phyloP scores from a whole-genome alignment of 2,329 filamentous ascomycete genomes.

The Nectriaceae sp. region DNA sequence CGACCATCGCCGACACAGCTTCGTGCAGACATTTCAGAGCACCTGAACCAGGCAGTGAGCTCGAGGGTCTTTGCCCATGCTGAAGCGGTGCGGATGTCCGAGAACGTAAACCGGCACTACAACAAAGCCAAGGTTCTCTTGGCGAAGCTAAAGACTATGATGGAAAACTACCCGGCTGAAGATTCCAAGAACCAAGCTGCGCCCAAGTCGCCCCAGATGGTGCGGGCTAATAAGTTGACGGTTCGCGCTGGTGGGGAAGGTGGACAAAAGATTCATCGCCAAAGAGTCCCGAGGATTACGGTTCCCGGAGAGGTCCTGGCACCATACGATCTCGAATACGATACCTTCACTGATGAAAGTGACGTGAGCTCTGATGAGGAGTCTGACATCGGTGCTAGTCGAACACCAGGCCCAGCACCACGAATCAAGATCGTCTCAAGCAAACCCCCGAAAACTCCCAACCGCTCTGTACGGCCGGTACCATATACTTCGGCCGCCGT shows the following conservation, averaged over 20 bases:
- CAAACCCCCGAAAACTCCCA: constrained; percentile 48
- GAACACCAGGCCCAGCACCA: constrained; percentile 39
- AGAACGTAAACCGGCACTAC: constrained; percentile 64
- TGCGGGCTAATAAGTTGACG: constrained; percentile 53
- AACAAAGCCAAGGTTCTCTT: constrained; percentile 60
- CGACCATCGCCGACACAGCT: constrained; percentile 52
- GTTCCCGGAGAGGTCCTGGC: constrained; percentile 67
- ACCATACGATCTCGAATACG: constrained; percentile 65
- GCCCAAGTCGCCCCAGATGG: constrained; percentile 55
- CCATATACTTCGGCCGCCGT: constrained; percentile 38
- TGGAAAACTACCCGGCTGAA: constrained; percentile 59
- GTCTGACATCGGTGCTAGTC: constrained; percentile 40
- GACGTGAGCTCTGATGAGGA: constrained; percentile 56
- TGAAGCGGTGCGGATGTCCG: constrained; percentile 64
- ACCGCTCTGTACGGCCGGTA: constrained; percentile 35
- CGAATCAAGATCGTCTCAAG: constrained; percentile 52
- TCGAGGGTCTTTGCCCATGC: constrained; percentile 61
- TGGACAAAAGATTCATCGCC: constrained; percentile 48
- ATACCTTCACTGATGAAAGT: constrained; percentile 55
- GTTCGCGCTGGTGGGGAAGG: constrained; percentile 45
- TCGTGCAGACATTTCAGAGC: constrained; percentile 61
- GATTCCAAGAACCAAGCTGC: constrained; percentile 54
- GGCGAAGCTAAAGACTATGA: constrained; percentile 60
- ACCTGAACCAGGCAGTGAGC: constrained; percentile 54
- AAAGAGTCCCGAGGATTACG: constrained; percentile 58